A percentile compares a stretch with the other conserved stretches of the same genome.
phyloP scores from a whole-genome alignment of 345 rosid genomes.

The Acer yangbiense region DNA sequence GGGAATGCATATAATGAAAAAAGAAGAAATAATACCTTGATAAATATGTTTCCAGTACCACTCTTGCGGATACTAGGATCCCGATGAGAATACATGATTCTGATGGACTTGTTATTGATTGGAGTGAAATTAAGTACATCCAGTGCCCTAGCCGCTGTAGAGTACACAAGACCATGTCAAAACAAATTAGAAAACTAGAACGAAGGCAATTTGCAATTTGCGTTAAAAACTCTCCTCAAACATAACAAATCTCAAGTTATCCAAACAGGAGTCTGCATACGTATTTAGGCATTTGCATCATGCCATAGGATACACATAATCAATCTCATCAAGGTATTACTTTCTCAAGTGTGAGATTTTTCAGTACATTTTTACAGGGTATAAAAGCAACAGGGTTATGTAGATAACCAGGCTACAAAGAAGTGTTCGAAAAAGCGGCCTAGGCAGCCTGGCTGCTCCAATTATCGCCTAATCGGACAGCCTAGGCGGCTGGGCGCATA shows the following conservation, averaged over 20 bases:
- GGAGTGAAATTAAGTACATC: slow-evolving; percentile 75
- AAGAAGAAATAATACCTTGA: slow-evolving; percentile 50
- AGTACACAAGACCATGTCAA: slow-evolving; percentile 8
- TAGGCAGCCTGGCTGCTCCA: too few species aligned
- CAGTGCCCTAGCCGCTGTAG: slow-evolving; percentile 83
- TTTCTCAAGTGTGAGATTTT: too few species aligned
- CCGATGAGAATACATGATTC: slow-evolving; percentile 91
- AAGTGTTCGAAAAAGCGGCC: too few species aligned
- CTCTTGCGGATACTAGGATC: slow-evolving; percentile 89
- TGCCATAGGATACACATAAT: too few species aligned
- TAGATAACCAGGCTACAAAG: too few species aligned
- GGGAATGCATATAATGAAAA: background rate
- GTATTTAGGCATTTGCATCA: too few species aligned
- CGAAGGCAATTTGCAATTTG: background rate
- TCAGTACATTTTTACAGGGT: too few species aligned
- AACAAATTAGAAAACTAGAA: background rate
- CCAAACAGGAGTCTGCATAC: background rate
- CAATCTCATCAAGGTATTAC: too few species aligned
- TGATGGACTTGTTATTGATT: slow-evolving; percentile 65
- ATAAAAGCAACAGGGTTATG: too few species aligned
- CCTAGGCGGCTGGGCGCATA: too few species aligned
- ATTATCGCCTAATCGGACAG: too few species aligned
- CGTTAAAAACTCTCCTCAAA: background rate
- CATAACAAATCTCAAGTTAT: background rate
- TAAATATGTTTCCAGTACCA: slow-evolving; percentile 92